Percentiles rank a stretch among this genome's conserved stretches.
These are phyloP conservation scores for Meyerozyma elateridarum DNA, from an alignment of 1,139 yeast genomes.

Conservation along the genomic window DNA sequence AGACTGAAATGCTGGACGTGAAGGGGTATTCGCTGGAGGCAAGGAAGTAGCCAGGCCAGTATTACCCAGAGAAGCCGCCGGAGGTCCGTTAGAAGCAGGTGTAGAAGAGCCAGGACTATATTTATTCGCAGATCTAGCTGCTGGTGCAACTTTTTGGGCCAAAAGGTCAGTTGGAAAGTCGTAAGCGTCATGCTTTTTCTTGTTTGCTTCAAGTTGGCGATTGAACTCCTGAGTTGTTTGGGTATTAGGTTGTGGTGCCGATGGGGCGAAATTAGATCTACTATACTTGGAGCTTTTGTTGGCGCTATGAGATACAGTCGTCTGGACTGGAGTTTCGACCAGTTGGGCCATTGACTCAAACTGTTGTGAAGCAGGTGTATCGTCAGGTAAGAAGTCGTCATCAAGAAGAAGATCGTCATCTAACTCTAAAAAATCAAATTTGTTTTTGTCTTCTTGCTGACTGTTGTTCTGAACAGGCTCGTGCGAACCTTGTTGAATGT, in stretches of 20 bases:
- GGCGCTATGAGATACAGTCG: too few relatives aligned
- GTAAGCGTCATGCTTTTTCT: constrained; percentile 67
- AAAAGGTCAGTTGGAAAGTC: constrained; percentile 71
- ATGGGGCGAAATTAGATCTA: constrained; percentile 16
- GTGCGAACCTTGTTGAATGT: too few relatives aligned
- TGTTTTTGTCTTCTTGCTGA: constrained; percentile 1
- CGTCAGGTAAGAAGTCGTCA: constrained; percentile 23
- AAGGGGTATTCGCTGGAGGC: constrained; percentile 10
- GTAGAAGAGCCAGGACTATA: constrained; percentile 20
- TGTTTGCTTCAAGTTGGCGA: constrained; percentile 36
- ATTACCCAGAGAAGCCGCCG: constrained; percentile 5
- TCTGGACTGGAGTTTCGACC: background rate
- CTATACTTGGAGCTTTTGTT: too few relatives aligned
- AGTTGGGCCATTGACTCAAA: constrained; percentile 4
- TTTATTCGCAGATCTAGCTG: constrained; percentile 24
- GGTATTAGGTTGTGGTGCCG: constrained; percentile 3
- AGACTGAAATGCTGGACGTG: constrained; percentile 10
- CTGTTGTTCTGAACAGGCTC: too few relatives aligned
- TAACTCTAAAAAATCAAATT: constrained; percentile 36
- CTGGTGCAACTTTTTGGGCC: constrained; percentile 34
- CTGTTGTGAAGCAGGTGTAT: constrained; percentile 9
- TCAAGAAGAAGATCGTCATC: constrained; percentile 47
- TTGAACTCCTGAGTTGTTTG: constrained; percentile 16
- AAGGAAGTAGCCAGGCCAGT: constrained; percentile 2
- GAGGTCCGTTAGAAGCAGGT: constrained; percentile 6